These are phyloP conservation scores for Solanum ahanhuiri DNA, from an alignment of 257 asterid species.

Conservation along the genomic window DNA sequence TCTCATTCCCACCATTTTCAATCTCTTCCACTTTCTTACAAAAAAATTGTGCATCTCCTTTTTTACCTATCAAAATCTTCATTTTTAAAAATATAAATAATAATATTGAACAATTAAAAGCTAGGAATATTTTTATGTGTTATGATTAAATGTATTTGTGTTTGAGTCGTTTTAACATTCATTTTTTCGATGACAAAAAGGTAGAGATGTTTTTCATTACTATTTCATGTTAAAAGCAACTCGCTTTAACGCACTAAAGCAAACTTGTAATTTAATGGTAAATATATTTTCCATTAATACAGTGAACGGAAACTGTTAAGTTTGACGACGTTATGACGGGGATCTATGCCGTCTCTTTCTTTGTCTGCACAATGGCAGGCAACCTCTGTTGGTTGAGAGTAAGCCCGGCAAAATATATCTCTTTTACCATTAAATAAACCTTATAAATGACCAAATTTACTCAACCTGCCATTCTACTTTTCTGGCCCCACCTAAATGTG, in stretches of 20 bases:
- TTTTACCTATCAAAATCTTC: background rate
- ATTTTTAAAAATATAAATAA: background rate
- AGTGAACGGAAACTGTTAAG: background rate
- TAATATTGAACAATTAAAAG: background rate
- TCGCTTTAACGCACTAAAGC: background rate
- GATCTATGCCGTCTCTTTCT: background rate
- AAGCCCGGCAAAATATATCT: background rate
- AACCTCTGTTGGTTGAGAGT: slow-evolving; percentile 8
- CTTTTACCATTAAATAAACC: background rate
- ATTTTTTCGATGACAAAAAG: background rate
- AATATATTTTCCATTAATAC: background rate
- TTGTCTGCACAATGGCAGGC: slow-evolving; percentile 14
- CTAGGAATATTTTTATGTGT: background rate
- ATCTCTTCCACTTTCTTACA: background rate
- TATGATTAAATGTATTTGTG: background rate
- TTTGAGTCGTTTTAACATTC: background rate
- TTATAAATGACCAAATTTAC: background rate
- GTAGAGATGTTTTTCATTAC: background rate
- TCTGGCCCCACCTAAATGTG: background rate
- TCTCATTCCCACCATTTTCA: background rate
- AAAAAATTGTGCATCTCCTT: no score
- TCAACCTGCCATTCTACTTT: background rate
- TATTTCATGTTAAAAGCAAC: background rate
- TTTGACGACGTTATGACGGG: background rate
- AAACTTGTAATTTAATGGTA: background rate